Evolutionary conservation across 1,284 basidiomycete species (phyloP), one percentile per base, ranked within the genome.

Genomic region (Ustilago hordei): DNA sequence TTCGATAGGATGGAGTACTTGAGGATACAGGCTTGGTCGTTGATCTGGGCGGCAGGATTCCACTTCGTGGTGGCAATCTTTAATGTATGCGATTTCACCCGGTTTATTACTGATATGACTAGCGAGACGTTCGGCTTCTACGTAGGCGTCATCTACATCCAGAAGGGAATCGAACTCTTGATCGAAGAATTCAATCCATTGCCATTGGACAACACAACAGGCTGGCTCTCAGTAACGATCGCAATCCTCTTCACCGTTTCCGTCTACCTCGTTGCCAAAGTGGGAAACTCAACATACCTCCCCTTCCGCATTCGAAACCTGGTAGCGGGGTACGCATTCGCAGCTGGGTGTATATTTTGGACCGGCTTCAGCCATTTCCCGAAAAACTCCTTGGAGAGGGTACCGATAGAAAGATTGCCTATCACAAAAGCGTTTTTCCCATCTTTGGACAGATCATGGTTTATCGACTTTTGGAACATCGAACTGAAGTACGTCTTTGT

Each of bases 101-200:
- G 81, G 43, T 75, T 81, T 62, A 75, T 79, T 13, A 71, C 63
- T 69, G 94, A 93, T 90, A 90, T 98, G 88, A 93, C 94, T 2
- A 95, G 93, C 82, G 93, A 97, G 79, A 97, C 95, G 0, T 96
- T 96, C 83, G 94, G 95, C 3, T 95, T 95, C 70, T 87, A 85
- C 39, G 84, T 85, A 5, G 83, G 82, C 31, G 64, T 83, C 47
- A 81, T 83, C 31, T 83, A 82, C 54, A 86, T 88, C 15, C 86
- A 88, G 64, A 88, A 88, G 64, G 87, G 87, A 8, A 83, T 88
- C 66, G 87, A 88, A 77, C 75, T 88, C 3, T 83, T 88, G 31
- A 76, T 87, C n/a, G 78, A 81, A 32, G 86, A 87, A 56, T 87
- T 86, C 63, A 74, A 80, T 23, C 81, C 84, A 2, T 36, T 64